Percentiles rank a stretch among this genome's conserved stretches.
phyloP scores from a whole-genome alignment of 1,139 yeast species.

The Saccharomycopsis crataegensis region DNA sequence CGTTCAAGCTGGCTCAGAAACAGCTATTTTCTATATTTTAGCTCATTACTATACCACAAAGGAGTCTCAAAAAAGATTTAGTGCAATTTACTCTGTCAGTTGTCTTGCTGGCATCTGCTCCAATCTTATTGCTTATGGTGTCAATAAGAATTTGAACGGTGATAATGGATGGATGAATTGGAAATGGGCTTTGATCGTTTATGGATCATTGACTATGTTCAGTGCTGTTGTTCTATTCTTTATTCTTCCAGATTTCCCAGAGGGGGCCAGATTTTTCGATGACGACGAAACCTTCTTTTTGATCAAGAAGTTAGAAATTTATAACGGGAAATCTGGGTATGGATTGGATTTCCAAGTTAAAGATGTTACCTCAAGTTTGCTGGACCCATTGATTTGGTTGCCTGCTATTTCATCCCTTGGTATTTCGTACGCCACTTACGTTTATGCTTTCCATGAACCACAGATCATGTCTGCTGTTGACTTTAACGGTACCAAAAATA shows the following conservation, averaged over 20 bases:
- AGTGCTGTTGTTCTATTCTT: constrained; percentile 56
- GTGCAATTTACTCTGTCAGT: constrained; percentile 39
- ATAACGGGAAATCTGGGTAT: constrained; percentile 33
- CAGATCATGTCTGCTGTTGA: constrained; percentile 52
- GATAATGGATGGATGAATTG: constrained; percentile 44
- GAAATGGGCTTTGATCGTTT: constrained; percentile 70
- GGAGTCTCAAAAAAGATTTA: constrained; percentile 16
- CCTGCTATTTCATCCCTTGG: constrained; percentile 58
- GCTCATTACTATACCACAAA: constrained; percentile 28
- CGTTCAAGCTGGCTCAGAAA: constrained; percentile 65
- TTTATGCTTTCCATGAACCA: constrained; percentile 66
- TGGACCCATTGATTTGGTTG: constrained; percentile 41
- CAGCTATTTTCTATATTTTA: constrained; percentile 62
- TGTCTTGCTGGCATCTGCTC: constrained; percentile 77
- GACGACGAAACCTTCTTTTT: constrained; percentile 35
- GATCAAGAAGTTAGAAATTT: constrained; percentile 37
- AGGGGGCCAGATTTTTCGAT: constrained; percentile 38
- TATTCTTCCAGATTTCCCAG: constrained; percentile 68
- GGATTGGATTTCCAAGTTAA: constrained; percentile 27
- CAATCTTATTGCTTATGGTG: constrained; percentile 64
- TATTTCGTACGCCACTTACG: constrained; percentile 58
- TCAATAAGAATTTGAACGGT: constrained; percentile 39
- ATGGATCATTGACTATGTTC: constrained; percentile 62
- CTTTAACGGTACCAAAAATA: constrained; percentile 41
- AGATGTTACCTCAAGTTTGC: constrained; percentile 28